phyloP scores from a whole-genome alignment of 768 basidiomycete genomes.

The Trametes sanguinea region DNA sequence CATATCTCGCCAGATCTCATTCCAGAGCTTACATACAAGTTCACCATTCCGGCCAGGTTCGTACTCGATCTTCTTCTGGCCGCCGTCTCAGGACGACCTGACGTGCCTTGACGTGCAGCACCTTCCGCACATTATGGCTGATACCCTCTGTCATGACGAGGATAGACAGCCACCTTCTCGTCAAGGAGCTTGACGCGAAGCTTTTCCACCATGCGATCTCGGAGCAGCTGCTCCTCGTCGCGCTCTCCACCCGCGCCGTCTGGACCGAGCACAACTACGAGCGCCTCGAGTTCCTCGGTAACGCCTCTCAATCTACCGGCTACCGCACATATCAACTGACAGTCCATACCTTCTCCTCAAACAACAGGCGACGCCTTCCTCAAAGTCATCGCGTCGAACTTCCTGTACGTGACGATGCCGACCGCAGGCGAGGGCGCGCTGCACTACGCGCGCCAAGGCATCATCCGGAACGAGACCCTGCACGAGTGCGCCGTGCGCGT shows the following conservation, averaged over 20 bases:
- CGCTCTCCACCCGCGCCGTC: constrained; percentile 71
- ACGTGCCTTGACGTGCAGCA: constrained; percentile 40
- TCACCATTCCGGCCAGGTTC: constrained; percentile 73
- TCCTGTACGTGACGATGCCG: constrained; percentile 72
- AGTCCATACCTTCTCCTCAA: neutral
- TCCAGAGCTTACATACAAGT: constrained; percentile 78
- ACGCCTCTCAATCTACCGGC: constrained; percentile 15
- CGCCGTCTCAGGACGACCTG: neutral
- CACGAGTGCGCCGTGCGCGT: constrained; percentile 53
- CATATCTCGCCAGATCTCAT: constrained; percentile 60
- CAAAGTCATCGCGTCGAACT: constrained; percentile 75
- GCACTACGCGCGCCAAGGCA: constrained; percentile 62
- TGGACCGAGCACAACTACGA: constrained; percentile 78
- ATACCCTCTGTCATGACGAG: constrained; percentile 74
- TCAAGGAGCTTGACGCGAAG: constrained; percentile 74
- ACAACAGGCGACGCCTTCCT: constrained; percentile 75
- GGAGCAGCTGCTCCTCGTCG: constrained; percentile 61
- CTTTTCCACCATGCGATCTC: constrained; percentile 64
- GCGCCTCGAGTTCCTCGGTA: constrained; percentile 81
- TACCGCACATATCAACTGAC: neutral
- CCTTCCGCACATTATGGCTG: constrained; percentile 65
- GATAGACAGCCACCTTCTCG: constrained; percentile 73
- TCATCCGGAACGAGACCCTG: constrained; percentile 76
- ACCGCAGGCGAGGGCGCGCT: constrained; percentile 64
- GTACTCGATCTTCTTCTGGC: constrained; percentile 1